Base-by-base conservation (phyloP, 2,329 filamentous ascomycete species). In the Penicillium sp. region DNA sequence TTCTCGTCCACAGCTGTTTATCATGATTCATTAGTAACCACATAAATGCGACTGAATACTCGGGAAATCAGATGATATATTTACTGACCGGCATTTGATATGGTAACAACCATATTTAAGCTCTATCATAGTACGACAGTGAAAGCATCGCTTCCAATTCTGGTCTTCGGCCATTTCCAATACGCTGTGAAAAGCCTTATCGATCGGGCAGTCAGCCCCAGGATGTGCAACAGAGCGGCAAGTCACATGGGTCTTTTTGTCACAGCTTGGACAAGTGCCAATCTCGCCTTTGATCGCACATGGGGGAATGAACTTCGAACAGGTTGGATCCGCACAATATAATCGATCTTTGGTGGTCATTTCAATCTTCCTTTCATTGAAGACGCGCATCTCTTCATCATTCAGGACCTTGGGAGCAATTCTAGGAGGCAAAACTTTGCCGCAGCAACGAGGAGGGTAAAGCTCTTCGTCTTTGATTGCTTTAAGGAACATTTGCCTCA, bases 261-360 rank as follows among this genome's bases (percentile, higher is more conserved):
- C 13, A 44, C 60, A 68, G 5, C 26, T 21, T 14, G 50, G 46
- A 29, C 62, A 68, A 16, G 31, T 61, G 10, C 63, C 63, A 10
- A 47, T 47, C 19, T 66, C 58, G 11, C 62, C 11, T 1, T 55
- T 7, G n/a, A 66, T 63, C 0, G 50, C 29, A 10, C 54, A 58
- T 1, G 51, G 57, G 1, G 59, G 59, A n/a, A 67, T 67, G 13
- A 65, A 66, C 16, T 53, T 62, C 3, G 65, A 66, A 27, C 64
- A 66, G 1, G 50, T 65, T 13, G 61, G 58, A 1, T 63, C 58
- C 1, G 61, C 59, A 11, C 65, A 67, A 46, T 67, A 67, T 4
- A 67, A 10, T n/a, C 57, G 57, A 21, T 62, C 57, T 21, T 62
- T 55, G 1, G 58, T 31, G 1, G 59, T 53, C 29, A 51, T 62